Base-by-base conservation (phyloP, 331 rosid genomes). In the Stylosanthes scabra region DNA sequence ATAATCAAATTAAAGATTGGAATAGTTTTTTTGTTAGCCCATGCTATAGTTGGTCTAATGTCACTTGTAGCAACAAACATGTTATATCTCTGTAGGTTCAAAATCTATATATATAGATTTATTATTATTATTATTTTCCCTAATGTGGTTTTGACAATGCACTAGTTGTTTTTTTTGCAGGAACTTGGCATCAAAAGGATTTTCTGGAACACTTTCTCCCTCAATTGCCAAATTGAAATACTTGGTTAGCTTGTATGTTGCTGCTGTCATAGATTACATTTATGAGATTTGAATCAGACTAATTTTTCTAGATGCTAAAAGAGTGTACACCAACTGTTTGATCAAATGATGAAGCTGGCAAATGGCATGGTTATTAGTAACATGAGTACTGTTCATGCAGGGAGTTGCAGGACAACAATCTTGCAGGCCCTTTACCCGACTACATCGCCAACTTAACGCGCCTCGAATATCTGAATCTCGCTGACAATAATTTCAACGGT, bases 31-130 rank as follows among this genome's bases (percentile, higher is more conserved):
- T 91, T 8, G 99, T 91, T 57, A 91, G 91, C 82, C 96, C 99
- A 0, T 94, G 99, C 79, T 84, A 44, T 70, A 94, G 92, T 71
- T 94, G 99, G 99, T 85, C 95, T 41, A 89, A 86, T 62, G 83
- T 94, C 70, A 74, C 86, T 71, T 94, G 99, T 65, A 80, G 83
- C 72, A 83, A 84, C 45, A 90, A 82, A 70, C 83, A 91, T 28
- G 99, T 94, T 79, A 84, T 87, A 74, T 80, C 89, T 55, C 80
- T 94, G 99, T 94, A 87, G 89, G 98, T 85, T 62, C 70, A 66
- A 31, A 31, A 31, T 31, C 37, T 31, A 5, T 31, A 31, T 31
- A 31, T n/a, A 44, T 49, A 29, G 16, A 37, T 75, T 74, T 58
- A 12, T 5, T 1, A 47, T 57, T 8, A 47, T 28, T 13, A 72